Base-by-base conservation (phyloP, 768 basidiomycete genomes). In the Lyophyllum decastes region DNA sequence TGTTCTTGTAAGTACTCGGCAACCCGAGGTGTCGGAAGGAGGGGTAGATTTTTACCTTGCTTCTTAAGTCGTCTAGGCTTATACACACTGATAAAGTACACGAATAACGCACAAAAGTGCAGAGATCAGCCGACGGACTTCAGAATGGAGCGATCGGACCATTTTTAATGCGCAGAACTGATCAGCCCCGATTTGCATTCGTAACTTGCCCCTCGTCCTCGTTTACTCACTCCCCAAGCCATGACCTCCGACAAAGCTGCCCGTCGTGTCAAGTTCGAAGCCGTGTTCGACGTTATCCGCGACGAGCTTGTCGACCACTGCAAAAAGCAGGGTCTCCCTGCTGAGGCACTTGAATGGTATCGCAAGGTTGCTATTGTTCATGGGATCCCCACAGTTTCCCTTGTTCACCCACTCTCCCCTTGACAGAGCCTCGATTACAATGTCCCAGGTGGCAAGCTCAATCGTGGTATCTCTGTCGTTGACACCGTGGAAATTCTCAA, bases 391-490 rank as follows among this genome's bases (percentile, higher is more conserved):
- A 19, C 21, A 5, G 40, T 24, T 17, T 19, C 27, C 19, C 11
- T 55, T 41, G 22, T 38, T 49, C 19, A 41, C 30, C 10, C 30
- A 30, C 19, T n/a, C 46, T 19, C 30, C 19, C 45, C 40, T 26
- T 19, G 16, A 46, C 52, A 95, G 93, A 95, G 82, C 70, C 77
- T 98, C 55, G 84, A 95, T 63, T 90, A 94, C 79, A 98, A 98
- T 73, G 90, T 92, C n/a, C 95, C 95, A 0, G 92, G 94, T 41
- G 95, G 94, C 2, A 98, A 98, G 74, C 87, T 98, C 53, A 98
- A 97, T 74, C 87, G 96, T 34, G 95, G 96, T n/a, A 80, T 98
- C 76, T 94, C 94, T 11, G 95, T 97, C 65, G 89, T 95, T 46
- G 96, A 98, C 72, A 91, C 93, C 2, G 90, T 88, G 52, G 88